A percentile compares a stretch with the other conserved stretches of the same genome.
Evolutionary conservation across 805 yeast genomes (phyloP).

Genomic region (Kregervanrija fluxuum): DNA sequence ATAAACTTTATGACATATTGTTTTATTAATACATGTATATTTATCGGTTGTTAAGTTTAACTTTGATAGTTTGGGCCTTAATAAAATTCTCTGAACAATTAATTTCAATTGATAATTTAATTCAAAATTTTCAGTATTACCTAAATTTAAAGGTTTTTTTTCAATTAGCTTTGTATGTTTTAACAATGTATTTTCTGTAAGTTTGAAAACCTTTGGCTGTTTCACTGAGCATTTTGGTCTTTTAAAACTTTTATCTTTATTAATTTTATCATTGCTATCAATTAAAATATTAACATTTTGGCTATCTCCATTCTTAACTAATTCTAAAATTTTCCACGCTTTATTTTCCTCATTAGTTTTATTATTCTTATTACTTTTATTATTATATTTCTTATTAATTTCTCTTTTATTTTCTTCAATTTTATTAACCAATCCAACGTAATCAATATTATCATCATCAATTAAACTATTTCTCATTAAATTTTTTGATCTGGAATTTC

Average conservation of each 20-base stretch:
- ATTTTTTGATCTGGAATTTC: constrained; percentile 3
- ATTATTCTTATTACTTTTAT: neutral
- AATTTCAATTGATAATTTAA: constrained; percentile 39
- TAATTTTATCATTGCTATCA: neutral
- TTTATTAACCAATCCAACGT: constrained; percentile 5
- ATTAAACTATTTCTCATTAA: neutral
- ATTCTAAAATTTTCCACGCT: constrained; percentile 10
- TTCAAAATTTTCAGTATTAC: constrained; percentile 4
- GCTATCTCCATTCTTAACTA: neutral
- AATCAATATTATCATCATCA: constrained; percentile 1
- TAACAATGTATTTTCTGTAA: constrained; percentile 11
- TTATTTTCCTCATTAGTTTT: neutral
- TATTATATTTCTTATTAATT: neutral
- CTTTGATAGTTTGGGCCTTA: constrained; percentile 45
- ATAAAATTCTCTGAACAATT: constrained; percentile 47
- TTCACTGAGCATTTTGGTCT: constrained; percentile 6
- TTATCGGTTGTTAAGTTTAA: constrained; percentile 18
- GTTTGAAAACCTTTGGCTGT: neutral
- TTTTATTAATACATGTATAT: constrained; percentile 56
- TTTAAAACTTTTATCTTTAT: neutral
- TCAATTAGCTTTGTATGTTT: neutral
- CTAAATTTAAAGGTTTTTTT: neutral
- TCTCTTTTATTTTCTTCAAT: neutral
- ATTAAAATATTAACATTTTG: neutral
- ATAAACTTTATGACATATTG: constrained; percentile 55